Percentiles rank a stretch among this genome's conserved stretches.
Conservation (phyloP, 331 rosid genomes). For the Rhamnella rubrinervis region DNA sequence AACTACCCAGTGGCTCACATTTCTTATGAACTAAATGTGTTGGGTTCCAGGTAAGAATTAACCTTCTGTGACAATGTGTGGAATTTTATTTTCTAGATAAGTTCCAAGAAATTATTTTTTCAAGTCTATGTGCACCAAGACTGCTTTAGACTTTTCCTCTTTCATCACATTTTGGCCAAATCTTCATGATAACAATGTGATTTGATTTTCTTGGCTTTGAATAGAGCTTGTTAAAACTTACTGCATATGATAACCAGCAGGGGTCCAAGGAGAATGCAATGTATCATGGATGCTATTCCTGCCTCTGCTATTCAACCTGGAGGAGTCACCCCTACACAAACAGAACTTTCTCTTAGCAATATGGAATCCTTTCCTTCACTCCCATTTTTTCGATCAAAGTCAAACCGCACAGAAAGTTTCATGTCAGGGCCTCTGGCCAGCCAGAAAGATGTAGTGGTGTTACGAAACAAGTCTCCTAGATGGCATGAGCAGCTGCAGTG, state of each 20-base stretch:
- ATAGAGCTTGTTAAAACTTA: conserved; percentile 16
- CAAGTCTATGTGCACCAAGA: neutral
- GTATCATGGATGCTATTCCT: conserved; percentile 83
- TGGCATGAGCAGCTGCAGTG: conserved; percentile 99
- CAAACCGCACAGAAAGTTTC: conserved; percentile 48
- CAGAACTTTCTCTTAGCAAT: conserved; percentile 54
- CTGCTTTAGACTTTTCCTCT: neutral
- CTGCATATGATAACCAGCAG: conserved; percentile 36
- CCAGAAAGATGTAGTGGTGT: conserved; percentile 57
- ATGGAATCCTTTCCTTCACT: conserved; percentile 59
- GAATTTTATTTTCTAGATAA: no score
- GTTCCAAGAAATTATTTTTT: no score
- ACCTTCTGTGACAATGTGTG: neutral
- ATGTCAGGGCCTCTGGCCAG: conserved; percentile 49
- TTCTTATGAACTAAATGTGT: conserved; percentile 83
- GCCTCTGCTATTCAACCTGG: conserved; percentile 75
- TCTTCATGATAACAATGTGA: neutral
- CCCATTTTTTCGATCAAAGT: conserved; percentile 67
- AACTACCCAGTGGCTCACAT: conserved; percentile 88
- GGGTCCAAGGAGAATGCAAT: conserved; percentile 98
- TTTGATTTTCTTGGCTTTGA: neutral
- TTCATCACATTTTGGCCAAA: neutral
- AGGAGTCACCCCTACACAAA: conserved; percentile 79
- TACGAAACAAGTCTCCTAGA: conserved; percentile 90
- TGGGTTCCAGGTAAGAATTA: conserved; percentile 86